Evolutionary conservation across 176 grass and related monocot species (phyloP).

Genomic region (Raddia guianensis): DNA sequence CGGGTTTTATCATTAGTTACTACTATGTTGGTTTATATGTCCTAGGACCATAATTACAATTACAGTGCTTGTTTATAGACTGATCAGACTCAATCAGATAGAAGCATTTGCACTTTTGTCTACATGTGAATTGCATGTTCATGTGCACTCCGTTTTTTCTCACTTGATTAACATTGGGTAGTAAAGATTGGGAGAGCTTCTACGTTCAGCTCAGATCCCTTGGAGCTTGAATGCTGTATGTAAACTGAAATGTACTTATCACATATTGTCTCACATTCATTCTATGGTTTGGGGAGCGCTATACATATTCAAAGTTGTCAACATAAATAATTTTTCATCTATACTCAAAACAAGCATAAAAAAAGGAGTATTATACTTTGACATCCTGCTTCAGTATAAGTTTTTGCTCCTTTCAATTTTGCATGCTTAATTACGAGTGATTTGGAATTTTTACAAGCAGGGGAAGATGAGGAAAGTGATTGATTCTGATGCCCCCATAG

Average conservation of each 20-base stretch:
- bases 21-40: background rate
- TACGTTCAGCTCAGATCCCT: background rate
- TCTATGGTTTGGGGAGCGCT: background rate
- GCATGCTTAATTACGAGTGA: slow-evolving; percentile 1
- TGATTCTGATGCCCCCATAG: slow-evolving; percentile 59
- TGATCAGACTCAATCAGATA: background rate
- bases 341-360: background rate
- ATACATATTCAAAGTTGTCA: background rate
- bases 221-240: background rate
- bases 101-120: background rate
- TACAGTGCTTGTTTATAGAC: slow-evolving; percentile 16
- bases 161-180: background rate
- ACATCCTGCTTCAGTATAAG: background rate
- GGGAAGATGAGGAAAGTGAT: slow-evolving; percentile 88
- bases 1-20: slow-evolving; percentile 13
- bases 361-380: background rate
- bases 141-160: background rate
- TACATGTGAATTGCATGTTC: background rate
- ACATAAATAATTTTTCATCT: background rate
- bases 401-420: slow-evolving; percentile 18
- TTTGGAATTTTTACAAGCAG: slow-evolving; percentile 42
- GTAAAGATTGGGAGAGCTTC: background rate
- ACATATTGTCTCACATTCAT: background rate
- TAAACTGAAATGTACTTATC: background rate
- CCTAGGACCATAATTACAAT: background rate